phyloP scores from a whole-genome alignment of 2,329 filamentous ascomycete genomes.

The Penicillium aurantiogriseum region DNA sequence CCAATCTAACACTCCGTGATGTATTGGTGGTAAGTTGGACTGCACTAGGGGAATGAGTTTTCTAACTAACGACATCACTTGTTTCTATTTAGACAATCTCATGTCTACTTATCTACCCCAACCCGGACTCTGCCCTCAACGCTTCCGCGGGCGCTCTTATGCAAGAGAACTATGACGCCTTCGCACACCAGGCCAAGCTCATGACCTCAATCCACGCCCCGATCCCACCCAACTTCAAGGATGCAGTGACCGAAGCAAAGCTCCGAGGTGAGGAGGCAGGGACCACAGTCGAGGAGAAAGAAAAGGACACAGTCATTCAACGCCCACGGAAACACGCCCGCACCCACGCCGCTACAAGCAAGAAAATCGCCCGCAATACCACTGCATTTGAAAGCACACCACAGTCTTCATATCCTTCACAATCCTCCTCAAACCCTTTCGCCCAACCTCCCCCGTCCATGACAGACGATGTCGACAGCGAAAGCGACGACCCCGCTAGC shows the following conservation, averaged over 20 bases:
- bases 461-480: slow-evolving; percentile 16
- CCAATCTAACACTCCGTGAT: slow-evolving; percentile 57
- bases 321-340: slow-evolving; percentile 16
- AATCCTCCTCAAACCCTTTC: background rate
- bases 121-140: slow-evolving; percentile 63
- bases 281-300: slow-evolving; percentile 23
- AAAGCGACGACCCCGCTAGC: slow-evolving; percentile 27
- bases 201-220: slow-evolving; percentile 63
- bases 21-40: slow-evolving; percentile 49
- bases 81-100: slow-evolving; percentile 53
- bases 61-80: background rate
- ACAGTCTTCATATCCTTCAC: background rate
- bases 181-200: slow-evolving; percentile 56
- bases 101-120: slow-evolving; percentile 63
- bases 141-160: slow-evolving; percentile 58
- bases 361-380: slow-evolving; percentile 14
- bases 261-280: slow-evolving; percentile 52
- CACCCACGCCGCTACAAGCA: slow-evolving; percentile 8
- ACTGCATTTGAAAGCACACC: background rate
- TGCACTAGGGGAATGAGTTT: background rate
- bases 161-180: slow-evolving; percentile 59
- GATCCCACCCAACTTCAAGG: slow-evolving; percentile 48
- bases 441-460: slow-evolving; percentile 1
- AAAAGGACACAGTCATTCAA: slow-evolving; percentile 22
- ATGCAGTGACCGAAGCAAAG: slow-evolving; percentile 54